These are phyloP conservation scores for Ilyonectria destructans DNA, from an alignment of 2,329 filamentous ascomycete species.

Conservation along the genomic window DNA sequence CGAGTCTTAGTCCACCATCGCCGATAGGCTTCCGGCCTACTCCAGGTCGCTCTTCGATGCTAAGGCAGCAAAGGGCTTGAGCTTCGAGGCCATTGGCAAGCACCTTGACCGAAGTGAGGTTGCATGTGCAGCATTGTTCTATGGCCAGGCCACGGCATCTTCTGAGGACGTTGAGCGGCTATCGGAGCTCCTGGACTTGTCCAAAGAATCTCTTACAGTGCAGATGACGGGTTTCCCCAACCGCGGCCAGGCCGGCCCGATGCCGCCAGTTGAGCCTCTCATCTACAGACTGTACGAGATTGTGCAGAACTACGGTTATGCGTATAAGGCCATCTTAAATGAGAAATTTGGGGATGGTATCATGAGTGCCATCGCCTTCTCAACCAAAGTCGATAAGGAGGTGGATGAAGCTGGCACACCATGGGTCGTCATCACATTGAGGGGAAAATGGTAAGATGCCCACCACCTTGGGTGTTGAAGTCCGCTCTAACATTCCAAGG, in stretches of 20 bases:
- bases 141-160: constrained; percentile 85
- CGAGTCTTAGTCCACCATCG: constrained; percentile 72
- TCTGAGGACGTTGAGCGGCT: constrained; percentile 79
- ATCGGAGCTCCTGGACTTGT: constrained; percentile 75
- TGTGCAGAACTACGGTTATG: constrained; percentile 96
- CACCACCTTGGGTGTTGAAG: background rate
- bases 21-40: constrained; percentile 79
- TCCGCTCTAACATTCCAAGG: constrained; percentile 41
- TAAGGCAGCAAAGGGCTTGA: constrained; percentile 83
- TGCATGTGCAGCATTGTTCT: constrained; percentile 90
- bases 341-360: constrained; percentile 97
- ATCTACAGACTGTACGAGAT: constrained; percentile 96
- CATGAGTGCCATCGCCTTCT: constrained; percentile 96
- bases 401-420: constrained; percentile 84
- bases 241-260: constrained; percentile 75
- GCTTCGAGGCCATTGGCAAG: constrained; percentile 84
- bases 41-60: constrained; percentile 79
- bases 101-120: constrained; percentile 86
- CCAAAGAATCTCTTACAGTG: constrained; percentile 69
- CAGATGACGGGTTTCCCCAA: constrained; percentile 85
- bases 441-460: constrained; percentile 83
- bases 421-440: constrained; percentile 89
- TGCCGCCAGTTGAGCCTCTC: constrained; percentile 58
- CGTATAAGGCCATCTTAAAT: constrained; percentile 95
- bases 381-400: constrained; percentile 94